Percentiles rank a stretch among this genome's conserved stretches.
Evolutionary conservation across 371 early-diverging fungal species (phyloP).

Genomic region (Fennellomyces sp.): DNA sequence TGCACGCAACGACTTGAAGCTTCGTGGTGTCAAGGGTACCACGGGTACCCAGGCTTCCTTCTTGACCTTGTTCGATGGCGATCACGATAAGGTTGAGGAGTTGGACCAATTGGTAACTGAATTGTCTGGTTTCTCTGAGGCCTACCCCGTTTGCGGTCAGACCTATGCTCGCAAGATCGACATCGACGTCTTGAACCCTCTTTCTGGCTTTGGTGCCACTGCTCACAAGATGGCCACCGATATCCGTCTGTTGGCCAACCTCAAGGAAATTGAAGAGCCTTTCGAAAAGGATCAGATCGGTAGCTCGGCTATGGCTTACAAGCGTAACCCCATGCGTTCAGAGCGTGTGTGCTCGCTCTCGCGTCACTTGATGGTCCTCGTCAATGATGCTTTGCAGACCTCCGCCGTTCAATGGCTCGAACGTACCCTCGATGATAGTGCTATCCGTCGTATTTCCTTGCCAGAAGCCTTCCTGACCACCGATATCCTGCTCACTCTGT

Average conservation of each 20-base stretch:
- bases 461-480: constrained; percentile 98
- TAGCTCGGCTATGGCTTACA: constrained; percentile 98
- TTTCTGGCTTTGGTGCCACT: constrained; percentile 93
- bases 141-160: constrained; percentile 95
- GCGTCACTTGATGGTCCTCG: constrained; percentile 95
- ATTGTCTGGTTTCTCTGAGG: constrained; percentile 82
- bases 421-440: constrained; percentile 95
- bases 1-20: constrained; percentile 84
- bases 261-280: constrained; percentile 98
- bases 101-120: constrained; percentile 91
- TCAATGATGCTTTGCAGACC: constrained; percentile 87
- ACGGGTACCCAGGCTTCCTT: constrained; percentile 99
- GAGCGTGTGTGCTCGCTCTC: constrained; percentile 95
- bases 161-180: constrained; percentile 98
- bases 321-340: constrained; percentile 98
- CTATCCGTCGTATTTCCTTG: constrained; percentile 94
- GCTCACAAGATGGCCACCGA: constrained; percentile 98
- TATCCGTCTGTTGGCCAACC: constrained; percentile 91
- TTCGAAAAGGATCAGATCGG: constrained; percentile 99
- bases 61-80: constrained; percentile 92
- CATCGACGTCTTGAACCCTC: constrained; percentile 84
- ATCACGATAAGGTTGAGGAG: constrained; percentile 92
- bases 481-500: constrained; percentile 90
- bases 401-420: constrained; percentile 96
- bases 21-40: constrained; percentile 98